These are phyloP conservation scores for Globisporangium cylindrosporum DNA, from an alignment of 352 stramenopile genomes.

Conservation along the genomic window DNA sequence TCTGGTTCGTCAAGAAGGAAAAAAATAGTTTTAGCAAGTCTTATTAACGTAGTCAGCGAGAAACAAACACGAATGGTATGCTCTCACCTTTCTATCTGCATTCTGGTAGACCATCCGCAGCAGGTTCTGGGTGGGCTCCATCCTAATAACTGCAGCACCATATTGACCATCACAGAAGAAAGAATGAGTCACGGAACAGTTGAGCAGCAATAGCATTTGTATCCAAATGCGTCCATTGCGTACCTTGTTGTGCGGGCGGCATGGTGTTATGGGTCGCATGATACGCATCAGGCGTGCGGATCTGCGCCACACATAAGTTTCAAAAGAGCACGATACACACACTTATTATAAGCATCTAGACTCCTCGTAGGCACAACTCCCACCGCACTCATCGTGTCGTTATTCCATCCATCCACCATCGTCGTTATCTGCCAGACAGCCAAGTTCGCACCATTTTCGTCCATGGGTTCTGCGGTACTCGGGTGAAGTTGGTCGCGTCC, in stretches of 20 bases:
- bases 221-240: background rate
- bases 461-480: constrained; percentile 25
- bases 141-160: constrained; percentile 45
- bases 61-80: constrained; percentile 18
- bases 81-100: constrained; percentile 52
- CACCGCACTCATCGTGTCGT: background rate
- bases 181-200: background rate
- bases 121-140: constrained; percentile 36
- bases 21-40: background rate
- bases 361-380: background rate
- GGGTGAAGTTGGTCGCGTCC: constrained; percentile 36
- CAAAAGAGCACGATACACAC: background rate
- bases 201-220: background rate
- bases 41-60: background rate
- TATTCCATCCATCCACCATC: background rate
- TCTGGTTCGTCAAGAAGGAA: background rate
- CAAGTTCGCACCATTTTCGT: constrained; percentile 36
- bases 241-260: constrained; percentile 59
- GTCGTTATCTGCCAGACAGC: background rate
- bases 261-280: constrained; percentile 69
- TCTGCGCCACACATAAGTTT: constrained; percentile 29
- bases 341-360: background rate
- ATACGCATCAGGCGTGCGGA: constrained; percentile 51
- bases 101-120: constrained; percentile 50
- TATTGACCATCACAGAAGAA: background rate